Evolutionary conservation across 495 filamentous ascomycete genomes (phyloP).

Genomic region (Xylaria acuta): DNA sequence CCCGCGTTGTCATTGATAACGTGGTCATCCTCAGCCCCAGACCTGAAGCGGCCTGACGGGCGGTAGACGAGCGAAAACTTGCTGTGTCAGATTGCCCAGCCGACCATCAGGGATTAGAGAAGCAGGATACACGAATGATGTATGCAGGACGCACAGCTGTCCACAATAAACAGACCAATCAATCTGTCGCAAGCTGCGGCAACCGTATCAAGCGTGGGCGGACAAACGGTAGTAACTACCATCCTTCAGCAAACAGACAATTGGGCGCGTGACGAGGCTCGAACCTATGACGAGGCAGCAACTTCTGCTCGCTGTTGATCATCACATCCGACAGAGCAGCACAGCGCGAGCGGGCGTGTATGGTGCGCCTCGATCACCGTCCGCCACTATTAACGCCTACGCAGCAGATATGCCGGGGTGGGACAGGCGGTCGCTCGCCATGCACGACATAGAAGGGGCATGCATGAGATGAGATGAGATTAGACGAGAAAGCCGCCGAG

Average conservation of each 20-base stretch:
- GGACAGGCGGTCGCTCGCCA: background rate
- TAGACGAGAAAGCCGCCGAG: constrained; percentile 16
- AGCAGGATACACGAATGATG: constrained; percentile 18
- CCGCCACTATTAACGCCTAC: background rate
- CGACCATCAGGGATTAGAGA: constrained; percentile 2
- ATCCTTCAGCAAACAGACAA: background rate
- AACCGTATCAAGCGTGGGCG: background rate
- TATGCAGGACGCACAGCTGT: constrained; percentile 21
- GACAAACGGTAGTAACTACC: constrained; percentile 15
- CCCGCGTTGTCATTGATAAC: background rate
- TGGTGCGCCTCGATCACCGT: background rate
- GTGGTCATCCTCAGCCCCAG: constrained; percentile 16
- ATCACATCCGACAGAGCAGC: constrained; percentile 1
- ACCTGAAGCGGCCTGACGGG: constrained; percentile 13
- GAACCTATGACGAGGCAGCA: background rate
- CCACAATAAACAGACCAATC: constrained; percentile 23
- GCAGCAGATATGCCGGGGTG: constrained; percentile 20
- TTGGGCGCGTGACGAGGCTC: constrained; percentile 8
- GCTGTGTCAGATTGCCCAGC: constrained; percentile 14
- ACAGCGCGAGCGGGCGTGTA: background rate
- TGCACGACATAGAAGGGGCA: constrained; percentile 15
- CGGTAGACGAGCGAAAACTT: background rate
- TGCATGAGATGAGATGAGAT: constrained; percentile 19
- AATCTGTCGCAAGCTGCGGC: background rate
- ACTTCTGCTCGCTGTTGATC: background rate